A percentile compares a stretch with the other conserved stretches of the same genome.
These are phyloP conservation scores for Glycine tomentella DNA, from an alignment of 306 rosid genomes.

Conservation along the genomic window DNA sequence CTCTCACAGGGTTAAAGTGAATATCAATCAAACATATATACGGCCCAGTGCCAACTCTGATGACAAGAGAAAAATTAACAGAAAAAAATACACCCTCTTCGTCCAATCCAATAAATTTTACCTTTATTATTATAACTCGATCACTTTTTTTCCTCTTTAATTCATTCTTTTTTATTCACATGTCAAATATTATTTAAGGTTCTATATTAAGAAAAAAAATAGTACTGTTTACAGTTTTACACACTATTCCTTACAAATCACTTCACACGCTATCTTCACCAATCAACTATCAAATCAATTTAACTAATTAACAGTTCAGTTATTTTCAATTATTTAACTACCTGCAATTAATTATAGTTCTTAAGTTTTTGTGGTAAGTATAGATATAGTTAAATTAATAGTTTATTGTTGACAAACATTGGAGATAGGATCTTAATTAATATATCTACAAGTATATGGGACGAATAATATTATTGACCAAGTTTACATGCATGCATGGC, in stretches of 20 bases:
- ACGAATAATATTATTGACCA: neutral
- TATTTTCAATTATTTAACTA: neutral
- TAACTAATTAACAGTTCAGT: neutral
- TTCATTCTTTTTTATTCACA: neutral
- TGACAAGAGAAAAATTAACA: neutral
- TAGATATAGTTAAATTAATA: neutral
- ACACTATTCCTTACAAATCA: neutral
- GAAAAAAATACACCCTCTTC: neutral
- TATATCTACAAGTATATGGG: neutral
- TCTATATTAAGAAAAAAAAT: neutral
- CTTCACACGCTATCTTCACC: neutral
- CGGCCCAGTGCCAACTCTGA: neutral
- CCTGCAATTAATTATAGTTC: neutral
- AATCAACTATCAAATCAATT: neutral
- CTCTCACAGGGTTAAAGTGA: slow-evolving; percentile 31
- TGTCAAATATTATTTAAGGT: neutral
- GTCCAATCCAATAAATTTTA: neutral
- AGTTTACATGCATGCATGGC: neutral
- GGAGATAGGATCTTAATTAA: neutral
- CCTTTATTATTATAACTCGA: neutral
- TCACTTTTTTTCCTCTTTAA: too few relatives aligned
- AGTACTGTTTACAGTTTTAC: slow-evolving; percentile 2
- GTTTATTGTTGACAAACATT: neutral
- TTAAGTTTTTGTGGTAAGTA: neutral
- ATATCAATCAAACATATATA: slow-evolving; percentile 9